Evolutionary conservation across 2,329 filamentous ascomycete genomes (phyloP).

Genomic region (Apiospora sp.): DNA sequence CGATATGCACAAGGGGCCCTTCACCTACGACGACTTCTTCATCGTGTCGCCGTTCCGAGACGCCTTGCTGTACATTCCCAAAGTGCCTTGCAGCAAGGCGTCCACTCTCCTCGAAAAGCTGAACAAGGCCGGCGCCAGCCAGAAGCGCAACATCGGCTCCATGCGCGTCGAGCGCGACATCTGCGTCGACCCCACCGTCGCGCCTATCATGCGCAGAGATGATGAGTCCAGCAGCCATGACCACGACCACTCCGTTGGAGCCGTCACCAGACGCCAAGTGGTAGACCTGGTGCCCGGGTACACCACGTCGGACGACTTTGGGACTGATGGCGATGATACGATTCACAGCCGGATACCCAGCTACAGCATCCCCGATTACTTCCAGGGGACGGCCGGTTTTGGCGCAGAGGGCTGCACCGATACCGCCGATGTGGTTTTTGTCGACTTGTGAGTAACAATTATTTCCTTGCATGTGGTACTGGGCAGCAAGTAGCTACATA

Average conservation of each 20-base stretch:
- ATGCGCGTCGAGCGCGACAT: constrained; percentile 50
- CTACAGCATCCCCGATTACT: constrained; percentile 82
- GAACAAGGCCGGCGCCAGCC: constrained; percentile 60
- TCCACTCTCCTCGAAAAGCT: constrained; percentile 65
- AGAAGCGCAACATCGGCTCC: constrained; percentile 46
- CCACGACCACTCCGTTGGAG: constrained; percentile 30
- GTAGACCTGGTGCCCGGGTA: constrained; percentile 46
- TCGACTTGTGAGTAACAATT: constrained; percentile 54
- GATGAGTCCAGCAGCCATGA: constrained; percentile 42
- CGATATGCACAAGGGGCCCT: constrained; percentile 91
- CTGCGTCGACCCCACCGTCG: constrained; percentile 56
- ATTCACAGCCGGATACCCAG: constrained; percentile 79
- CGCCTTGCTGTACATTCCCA: constrained; percentile 76
- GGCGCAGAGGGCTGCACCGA: constrained; percentile 53
- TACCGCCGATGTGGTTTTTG: constrained; percentile 60
- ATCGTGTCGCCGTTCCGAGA: constrained; percentile 90
- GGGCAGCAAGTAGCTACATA: no score
- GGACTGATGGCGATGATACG: constrained; percentile 88
- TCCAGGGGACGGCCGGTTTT: constrained; percentile 75
- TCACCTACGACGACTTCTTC: constrained; percentile 87
- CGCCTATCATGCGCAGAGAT: constrained; percentile 28
- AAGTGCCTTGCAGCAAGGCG: constrained; percentile 82
- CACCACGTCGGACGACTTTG: constrained; percentile 75
- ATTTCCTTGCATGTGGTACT: not conserved
- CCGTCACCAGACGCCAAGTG: constrained; percentile 57